These are phyloP conservation scores for Stromatinia cepivora DNA, from an alignment of 2,329 filamentous ascomycete genomes.

Conservation along the genomic window DNA sequence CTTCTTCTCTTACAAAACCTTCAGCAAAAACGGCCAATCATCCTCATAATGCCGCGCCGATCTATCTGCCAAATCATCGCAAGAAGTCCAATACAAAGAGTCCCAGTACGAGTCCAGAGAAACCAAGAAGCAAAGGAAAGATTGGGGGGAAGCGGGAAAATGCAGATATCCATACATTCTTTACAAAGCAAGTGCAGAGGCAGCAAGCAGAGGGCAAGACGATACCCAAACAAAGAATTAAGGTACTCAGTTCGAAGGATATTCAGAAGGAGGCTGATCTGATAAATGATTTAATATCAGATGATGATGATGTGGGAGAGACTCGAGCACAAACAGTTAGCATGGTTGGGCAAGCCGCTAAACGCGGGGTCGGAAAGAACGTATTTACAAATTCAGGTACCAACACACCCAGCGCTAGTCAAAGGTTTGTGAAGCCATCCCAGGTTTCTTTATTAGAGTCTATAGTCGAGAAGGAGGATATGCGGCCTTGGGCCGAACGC, in stretches of 20 bases:
- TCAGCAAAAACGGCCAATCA: slow-evolving; percentile 35
- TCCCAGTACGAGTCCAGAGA: slow-evolving; percentile 50
- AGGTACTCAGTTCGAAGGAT: slow-evolving; percentile 45
- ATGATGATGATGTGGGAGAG: slow-evolving; percentile 58
- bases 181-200: slow-evolving; percentile 60
- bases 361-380: slow-evolving; percentile 50
- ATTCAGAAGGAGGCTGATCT: slow-evolving; percentile 52
- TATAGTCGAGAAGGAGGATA: slow-evolving; percentile 49
- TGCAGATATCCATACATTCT: slow-evolving; percentile 58
- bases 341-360: slow-evolving; percentile 56
- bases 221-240: slow-evolving; percentile 39
- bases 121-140: slow-evolving; percentile 45
- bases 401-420: slow-evolving; percentile 45
- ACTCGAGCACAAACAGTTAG: slow-evolving; percentile 52
- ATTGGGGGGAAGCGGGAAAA: slow-evolving; percentile 53
- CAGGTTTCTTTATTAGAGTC: slow-evolving; percentile 29
- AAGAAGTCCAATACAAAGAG: slow-evolving; percentile 38
- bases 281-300: slow-evolving; percentile 50
- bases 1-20: slow-evolving; percentile 32
- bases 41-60: slow-evolving; percentile 37
- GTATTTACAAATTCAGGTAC: slow-evolving; percentile 34
- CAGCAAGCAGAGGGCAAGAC: slow-evolving; percentile 34
- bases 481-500: slow-evolving; percentile 82
- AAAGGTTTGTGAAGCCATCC: slow-evolving; percentile 53
- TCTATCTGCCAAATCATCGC: slow-evolving; percentile 37